phyloP scores from a whole-genome alignment of 2,329 filamentous ascomycete genomes.

The Penicillium sp. region DNA sequence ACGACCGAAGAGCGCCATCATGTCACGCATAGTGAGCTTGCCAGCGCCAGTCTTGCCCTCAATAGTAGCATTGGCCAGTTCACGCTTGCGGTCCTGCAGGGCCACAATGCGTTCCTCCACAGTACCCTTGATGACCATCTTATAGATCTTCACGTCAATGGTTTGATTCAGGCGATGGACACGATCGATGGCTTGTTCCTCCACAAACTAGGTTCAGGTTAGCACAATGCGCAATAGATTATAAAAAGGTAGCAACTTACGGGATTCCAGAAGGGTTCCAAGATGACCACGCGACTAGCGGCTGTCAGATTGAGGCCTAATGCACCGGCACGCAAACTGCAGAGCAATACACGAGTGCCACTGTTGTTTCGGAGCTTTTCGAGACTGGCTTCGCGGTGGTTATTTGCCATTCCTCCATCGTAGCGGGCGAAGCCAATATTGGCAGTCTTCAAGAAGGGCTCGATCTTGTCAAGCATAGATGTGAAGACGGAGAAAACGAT shows the following conservation, averaged over 20 bases:
- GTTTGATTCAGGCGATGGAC: conserved; percentile 98
- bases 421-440: conserved; percentile 77
- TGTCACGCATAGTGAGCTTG: conserved; percentile 87
- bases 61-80: conserved; percentile 83
- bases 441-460: conserved; percentile 72
- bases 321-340: conserved; percentile 86
- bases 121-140: conserved; percentile 73
- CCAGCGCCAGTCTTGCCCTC: conserved; percentile 66
- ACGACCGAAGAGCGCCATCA: conserved; percentile 76
- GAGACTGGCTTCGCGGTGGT: conserved; percentile 78
- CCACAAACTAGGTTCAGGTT: conserved; percentile 61
- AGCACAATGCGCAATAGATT: conserved; percentile 14
- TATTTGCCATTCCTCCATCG: conserved; percentile 90
- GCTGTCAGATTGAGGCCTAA: conserved; percentile 90
- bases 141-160: conserved; percentile 88
- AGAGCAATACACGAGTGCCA: conserved; percentile 72
- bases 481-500: conserved; percentile 99
- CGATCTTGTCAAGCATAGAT: conserved; percentile 91
- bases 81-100: conserved; percentile 85
- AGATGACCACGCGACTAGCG: conserved; percentile 81
- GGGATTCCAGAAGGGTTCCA: conserved; percentile 98
- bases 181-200: conserved; percentile 96
- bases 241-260: conserved; percentile 41
- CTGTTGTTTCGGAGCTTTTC: conserved; percentile 65
- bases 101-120: conserved; percentile 94